Conservation (phyloP, 768 basidiomycete species). For the Lactarius quietus region DNA sequence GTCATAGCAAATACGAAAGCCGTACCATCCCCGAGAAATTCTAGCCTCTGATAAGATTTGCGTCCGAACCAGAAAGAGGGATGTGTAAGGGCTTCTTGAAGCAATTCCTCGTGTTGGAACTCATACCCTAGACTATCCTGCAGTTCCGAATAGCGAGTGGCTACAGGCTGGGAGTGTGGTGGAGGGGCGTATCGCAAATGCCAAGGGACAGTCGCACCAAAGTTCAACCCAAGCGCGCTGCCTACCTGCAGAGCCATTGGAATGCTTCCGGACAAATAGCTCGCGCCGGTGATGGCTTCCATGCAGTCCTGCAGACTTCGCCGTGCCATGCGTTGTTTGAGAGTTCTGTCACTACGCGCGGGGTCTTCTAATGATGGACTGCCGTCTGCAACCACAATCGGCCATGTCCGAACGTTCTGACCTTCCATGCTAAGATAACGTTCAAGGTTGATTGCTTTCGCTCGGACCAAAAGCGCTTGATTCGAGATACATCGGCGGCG, state of each 20-base stretch:
- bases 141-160: constrained; percentile 50
- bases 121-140: constrained; percentile 66
- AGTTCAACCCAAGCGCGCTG: constrained; percentile 58
- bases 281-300: constrained; percentile 81
- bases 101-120: constrained; percentile 57
- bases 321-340: constrained; percentile 53
- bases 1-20: constrained; percentile 2
- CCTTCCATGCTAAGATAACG: constrained; percentile 59
- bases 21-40: constrained; percentile 88
- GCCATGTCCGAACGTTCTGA: constrained; percentile 55
- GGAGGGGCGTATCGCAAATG: constrained; percentile 46
- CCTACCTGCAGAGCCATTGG: constrained; percentile 63
- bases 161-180: constrained; percentile 35
- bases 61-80: constrained; percentile 62
- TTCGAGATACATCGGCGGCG: constrained; percentile 69
- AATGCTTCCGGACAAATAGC: constrained; percentile 70
- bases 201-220: constrained; percentile 75
- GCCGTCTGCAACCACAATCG: constrained; percentile 42
- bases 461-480: constrained; percentile 61
- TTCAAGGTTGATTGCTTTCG: constrained; percentile 60
- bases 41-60: constrained; percentile 78
- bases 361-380: constrained; percentile 34
- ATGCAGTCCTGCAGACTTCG: constrained; percentile 83
- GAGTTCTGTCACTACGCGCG: constrained; percentile 31
- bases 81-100: constrained; percentile 83